Evolutionary conservation across 305 asterid genomes (phyloP).

Genomic region (Rubia balearica): DNA sequence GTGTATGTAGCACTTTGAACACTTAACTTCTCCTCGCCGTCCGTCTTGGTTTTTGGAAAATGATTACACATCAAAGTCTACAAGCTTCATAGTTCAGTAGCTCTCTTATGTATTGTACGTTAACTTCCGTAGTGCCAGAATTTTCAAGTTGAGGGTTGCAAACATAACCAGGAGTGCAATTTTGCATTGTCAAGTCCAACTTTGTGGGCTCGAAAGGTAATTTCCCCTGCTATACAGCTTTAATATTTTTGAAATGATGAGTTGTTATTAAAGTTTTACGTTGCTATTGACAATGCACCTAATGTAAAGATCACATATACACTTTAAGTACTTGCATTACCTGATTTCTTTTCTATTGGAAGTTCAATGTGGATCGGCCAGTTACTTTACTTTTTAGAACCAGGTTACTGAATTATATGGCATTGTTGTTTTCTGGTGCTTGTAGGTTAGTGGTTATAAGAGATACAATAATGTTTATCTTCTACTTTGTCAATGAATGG

Average conservation of each 20-base stretch:
- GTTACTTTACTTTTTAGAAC: too few relatives aligned
- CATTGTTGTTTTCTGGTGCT: too few relatives aligned
- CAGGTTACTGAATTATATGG: too few relatives aligned
- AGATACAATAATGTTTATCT: too few relatives aligned
- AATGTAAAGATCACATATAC: neutral
- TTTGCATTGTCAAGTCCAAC: neutral
- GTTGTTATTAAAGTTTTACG: neutral
- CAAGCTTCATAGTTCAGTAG: neutral
- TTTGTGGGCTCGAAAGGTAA: neutral
- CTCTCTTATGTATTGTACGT: neutral
- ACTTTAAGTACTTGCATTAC: too few relatives aligned
- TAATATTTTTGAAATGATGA: neutral
- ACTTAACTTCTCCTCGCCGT: neutral
- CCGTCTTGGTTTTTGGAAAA: neutral
- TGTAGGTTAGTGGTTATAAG: too few relatives aligned
- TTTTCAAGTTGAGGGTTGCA: neutral
- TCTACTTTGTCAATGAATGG: neutral
- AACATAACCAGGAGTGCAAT: too few relatives aligned
- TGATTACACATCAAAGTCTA: neutral
- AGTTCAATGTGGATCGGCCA: neutral
- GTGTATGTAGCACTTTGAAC: neutral
- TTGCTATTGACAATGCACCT: too few relatives aligned
- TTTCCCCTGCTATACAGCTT: neutral
- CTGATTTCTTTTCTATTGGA: neutral
- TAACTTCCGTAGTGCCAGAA: neutral